phyloP scores from a whole-genome alignment of 164 flowering plant genomes.

The Kingdonia uniflora region DNA sequence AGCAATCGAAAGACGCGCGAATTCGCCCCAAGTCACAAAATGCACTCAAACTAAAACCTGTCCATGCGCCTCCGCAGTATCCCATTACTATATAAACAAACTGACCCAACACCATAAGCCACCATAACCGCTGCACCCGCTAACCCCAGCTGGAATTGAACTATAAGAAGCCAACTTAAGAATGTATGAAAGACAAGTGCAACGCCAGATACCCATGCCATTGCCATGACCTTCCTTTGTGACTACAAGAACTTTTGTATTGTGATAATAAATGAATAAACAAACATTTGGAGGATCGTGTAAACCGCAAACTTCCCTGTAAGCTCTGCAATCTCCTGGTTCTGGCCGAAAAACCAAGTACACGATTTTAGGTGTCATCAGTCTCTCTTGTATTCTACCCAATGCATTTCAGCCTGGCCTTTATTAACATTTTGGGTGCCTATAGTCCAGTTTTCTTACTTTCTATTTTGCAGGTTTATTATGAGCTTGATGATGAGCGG shows the following conservation, averaged over 20 bases:
- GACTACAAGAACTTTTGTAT: slow-evolving; percentile 38
- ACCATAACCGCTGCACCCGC: slow-evolving; percentile 48
- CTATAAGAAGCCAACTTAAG: slow-evolving; percentile 39
- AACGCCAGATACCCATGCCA: slow-evolving; percentile 31
- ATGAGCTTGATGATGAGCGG: slow-evolving; percentile 87
- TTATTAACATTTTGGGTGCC: too few relatives aligned
- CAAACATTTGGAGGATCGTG: slow-evolving; percentile 34
- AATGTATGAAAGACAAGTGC: slow-evolving; percentile 27
- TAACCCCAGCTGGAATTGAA: slow-evolving; percentile 28
- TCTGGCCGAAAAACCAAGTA: slow-evolving; percentile 24
- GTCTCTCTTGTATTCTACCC: neutral
- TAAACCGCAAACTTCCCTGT: slow-evolving; percentile 26
- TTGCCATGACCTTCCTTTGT: slow-evolving; percentile 32
- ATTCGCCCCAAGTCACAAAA: slow-evolving; percentile 44
- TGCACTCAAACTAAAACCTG: slow-evolving; percentile 43
- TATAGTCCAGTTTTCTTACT: neutral
- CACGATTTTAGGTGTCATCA: too few relatives aligned
- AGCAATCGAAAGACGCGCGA: slow-evolving; percentile 42
- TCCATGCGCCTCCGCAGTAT: slow-evolving; percentile 39
- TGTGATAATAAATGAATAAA: slow-evolving; percentile 27
- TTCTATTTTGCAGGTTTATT: slow-evolving; percentile 57
- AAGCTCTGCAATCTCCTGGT: slow-evolving; percentile 23
- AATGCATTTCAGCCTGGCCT: too few relatives aligned
- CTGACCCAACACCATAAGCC: slow-evolving; percentile 38
- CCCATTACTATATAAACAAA: slow-evolving; percentile 26